These are phyloP conservation scores for Rhinocladiella mackenziei DNA, from an alignment of 2,329 filamentous ascomycete species.

Conservation along the genomic window DNA sequence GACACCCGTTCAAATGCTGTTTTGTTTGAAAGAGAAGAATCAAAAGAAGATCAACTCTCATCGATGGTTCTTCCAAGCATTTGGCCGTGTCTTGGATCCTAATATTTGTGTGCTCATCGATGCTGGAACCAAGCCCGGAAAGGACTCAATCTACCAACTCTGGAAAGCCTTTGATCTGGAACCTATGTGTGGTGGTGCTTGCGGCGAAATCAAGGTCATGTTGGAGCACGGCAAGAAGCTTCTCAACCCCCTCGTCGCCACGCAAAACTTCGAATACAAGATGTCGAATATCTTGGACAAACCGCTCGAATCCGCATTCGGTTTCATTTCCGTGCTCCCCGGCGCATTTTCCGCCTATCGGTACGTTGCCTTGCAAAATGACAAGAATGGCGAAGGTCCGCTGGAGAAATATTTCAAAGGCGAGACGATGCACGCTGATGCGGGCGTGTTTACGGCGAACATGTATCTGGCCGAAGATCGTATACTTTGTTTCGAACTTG, in stretches of 20 bases:
- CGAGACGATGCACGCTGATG: slow-evolving; percentile 90
- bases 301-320: slow-evolving; percentile 92
- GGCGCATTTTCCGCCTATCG: slow-evolving; percentile 98
- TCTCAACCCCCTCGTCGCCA: slow-evolving; percentile 87
- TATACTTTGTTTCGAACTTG: slow-evolving; percentile 66
- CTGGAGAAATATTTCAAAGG: slow-evolving; percentile 96
- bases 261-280: slow-evolving; percentile 99
- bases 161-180: slow-evolving; percentile 99
- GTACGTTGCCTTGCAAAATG: slow-evolving; percentile 90
- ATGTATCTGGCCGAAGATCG: slow-evolving; percentile 52
- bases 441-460: slow-evolving; percentile 95
- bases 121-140: slow-evolving; percentile 90
- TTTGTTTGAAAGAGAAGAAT: slow-evolving; percentile 98
- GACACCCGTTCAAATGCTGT: slow-evolving; percentile 92
- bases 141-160: slow-evolving; percentile 91
- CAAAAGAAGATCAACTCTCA: slow-evolving; percentile 99
- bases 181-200: slow-evolving; percentile 95
- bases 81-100: slow-evolving; percentile 84
- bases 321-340: slow-evolving; percentile 93
- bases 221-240: slow-evolving; percentile 80
- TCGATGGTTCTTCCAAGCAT: slow-evolving; percentile 98
- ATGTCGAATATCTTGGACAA: slow-evolving; percentile 99
- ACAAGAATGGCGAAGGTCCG: slow-evolving; percentile 88
- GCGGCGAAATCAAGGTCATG: slow-evolving; percentile 99
- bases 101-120: slow-evolving; percentile 97